Conservation (phyloP, 2,329 filamentous ascomycete genomes). For the Trichoderma citrinoviride region DNA sequence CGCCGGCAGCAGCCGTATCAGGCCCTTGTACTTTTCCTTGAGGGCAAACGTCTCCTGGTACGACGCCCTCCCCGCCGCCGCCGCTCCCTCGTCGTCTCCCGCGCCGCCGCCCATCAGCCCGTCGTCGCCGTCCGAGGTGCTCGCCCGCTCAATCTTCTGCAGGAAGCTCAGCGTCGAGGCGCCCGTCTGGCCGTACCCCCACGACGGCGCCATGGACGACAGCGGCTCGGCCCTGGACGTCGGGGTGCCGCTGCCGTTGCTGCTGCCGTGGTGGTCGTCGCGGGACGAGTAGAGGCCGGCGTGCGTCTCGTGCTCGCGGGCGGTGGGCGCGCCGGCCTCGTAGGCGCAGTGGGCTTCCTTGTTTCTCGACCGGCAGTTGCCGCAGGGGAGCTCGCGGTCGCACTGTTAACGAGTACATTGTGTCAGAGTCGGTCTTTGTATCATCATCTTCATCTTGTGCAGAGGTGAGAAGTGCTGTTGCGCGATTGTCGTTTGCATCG, state of each 20-base stretch:
- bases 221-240: constrained; percentile 33
- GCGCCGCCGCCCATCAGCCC: constrained; percentile 12
- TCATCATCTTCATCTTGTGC: background rate
- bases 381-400: constrained; percentile 58
- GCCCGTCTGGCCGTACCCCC: constrained; percentile 53
- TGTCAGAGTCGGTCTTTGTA: too few relatives aligned
- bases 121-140: constrained; percentile 34
- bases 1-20: constrained; percentile 57
- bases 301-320: constrained; percentile 34
- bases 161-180: constrained; percentile 56
- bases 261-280: background rate
- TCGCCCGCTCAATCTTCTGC: constrained; percentile 50
- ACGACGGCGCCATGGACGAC: constrained; percentile 46
- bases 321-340: constrained; percentile 49
- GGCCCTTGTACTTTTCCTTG: constrained; percentile 56
- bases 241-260: background rate
- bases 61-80: background rate
- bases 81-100: background rate
- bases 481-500: background rate
- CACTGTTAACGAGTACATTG: too few relatives aligned
- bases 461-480: too few relatives aligned
- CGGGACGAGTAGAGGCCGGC: constrained; percentile 8
- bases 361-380: constrained; percentile 57
- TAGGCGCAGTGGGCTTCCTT: constrained; percentile 57
- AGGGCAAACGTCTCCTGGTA: constrained; percentile 38